A percentile compares a stretch with the other conserved stretches of the same genome.
Evolutionary conservation across 345 rosid species (phyloP).

Genomic region (Bretschneidera sinensis): DNA sequence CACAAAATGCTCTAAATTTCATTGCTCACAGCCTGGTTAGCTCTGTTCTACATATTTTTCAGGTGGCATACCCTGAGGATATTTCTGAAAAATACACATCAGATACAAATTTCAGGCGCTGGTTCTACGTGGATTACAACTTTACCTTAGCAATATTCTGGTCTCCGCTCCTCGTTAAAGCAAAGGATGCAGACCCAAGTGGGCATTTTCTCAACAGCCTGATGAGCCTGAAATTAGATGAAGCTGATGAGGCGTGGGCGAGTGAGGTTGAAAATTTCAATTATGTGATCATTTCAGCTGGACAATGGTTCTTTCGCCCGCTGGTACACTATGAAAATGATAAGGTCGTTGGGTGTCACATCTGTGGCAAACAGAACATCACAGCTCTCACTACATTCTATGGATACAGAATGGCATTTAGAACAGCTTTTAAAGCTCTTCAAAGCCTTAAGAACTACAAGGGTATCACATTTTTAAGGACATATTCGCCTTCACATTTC

Average conservation of each 20-base stretch:
- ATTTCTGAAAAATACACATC: constrained; percentile 17
- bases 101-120: constrained; percentile 18
- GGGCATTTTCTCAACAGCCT: constrained; percentile 35
- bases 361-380: constrained; percentile 30
- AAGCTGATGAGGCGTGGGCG: constrained; percentile 45
- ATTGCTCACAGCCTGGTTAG: no score
- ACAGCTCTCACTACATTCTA: constrained; percentile 26
- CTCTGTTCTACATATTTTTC: no score
- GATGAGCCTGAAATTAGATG: constrained; percentile 44
- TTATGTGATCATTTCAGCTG: constrained; percentile 46
- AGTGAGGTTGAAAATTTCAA: constrained; percentile 33
- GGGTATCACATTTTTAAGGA: constrained; percentile 12
- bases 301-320: constrained; percentile 61
- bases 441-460: constrained; percentile 13
- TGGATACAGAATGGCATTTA: constrained; percentile 58
- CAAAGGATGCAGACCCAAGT: constrained; percentile 35
- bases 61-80: constrained; percentile 38
- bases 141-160: constrained; percentile 44
- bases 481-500: constrained; percentile 52
- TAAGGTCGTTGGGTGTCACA: constrained; percentile 35
- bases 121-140: constrained; percentile 23
- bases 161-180: constrained; percentile 51
- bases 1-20: neutral
- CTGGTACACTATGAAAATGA: constrained; percentile 30
- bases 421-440: constrained; percentile 48